Base-by-base conservation (phyloP, 805 yeast genomes). In the Yarrowia osloensis region DNA sequence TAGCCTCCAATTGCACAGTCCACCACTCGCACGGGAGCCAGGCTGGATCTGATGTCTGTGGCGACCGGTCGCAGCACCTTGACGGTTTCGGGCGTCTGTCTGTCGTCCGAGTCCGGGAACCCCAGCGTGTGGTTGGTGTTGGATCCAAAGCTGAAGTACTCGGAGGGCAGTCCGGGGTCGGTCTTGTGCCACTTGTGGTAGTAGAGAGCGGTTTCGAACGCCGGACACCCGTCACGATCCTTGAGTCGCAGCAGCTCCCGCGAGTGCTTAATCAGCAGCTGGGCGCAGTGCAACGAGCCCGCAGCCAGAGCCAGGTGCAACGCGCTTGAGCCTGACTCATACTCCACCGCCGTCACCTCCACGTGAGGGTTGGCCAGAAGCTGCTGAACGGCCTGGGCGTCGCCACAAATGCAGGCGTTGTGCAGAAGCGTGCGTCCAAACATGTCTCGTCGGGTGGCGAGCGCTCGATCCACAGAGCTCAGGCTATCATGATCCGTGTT, bases 291-390 rank as follows among this genome's bases (percentile, higher is more conserved):
- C 47, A 88, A 77, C 66, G 88, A 80, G 37, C 86, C 89, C 69
- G 83, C 77, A 70, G 80, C 84, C 15, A 89, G 77, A 4, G 91
- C 85, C 68, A 86, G 84, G 75, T 93, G 97, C 31, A 93, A 79
- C 28, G 91, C 85, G 49, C 90, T 89, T 88, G 96, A 92, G 1
- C 91, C 89, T 73, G 85, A 90, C 75, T 92, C 97, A 65, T 79
- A 79, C 75, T 93, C 97, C 1, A 80, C 76, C 0, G 82, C 72
- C 3, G 77, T 71, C 1, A 81, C 70, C 65, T 86, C 85, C 24
- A 84, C 73, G 19, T 82, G 81, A 9, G 82, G 80, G 69, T 83
- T 82, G 65, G 79, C 80, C 44, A 88, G 75, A 8, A 89, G 70
- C 24, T 78, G 78, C 9, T 76, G 72, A 19, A 89, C 76, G 28